phyloP scores from a whole-genome alignment of 192 early-diverging fungal species.

The Lobosporangium transversale region DNA sequence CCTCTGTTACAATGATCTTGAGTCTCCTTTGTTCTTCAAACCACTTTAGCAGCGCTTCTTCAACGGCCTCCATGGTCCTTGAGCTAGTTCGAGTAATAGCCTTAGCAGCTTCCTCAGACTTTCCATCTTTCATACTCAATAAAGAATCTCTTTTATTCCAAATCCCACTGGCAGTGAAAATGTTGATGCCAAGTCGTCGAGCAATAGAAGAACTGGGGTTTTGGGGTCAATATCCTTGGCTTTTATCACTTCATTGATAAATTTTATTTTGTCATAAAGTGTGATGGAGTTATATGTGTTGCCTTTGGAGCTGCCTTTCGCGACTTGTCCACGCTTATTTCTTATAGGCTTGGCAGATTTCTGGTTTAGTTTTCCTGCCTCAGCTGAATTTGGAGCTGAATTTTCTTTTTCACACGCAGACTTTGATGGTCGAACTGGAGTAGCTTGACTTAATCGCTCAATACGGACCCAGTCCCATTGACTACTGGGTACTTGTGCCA shows the following conservation, averaged over 20 bases:
- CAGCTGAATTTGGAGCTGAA: neutral
- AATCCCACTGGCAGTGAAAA: neutral
- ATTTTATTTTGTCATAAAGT: neutral
- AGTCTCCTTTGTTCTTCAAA: neutral
- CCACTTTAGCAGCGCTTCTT: neutral
- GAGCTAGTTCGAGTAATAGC: neutral
- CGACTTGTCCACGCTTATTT: neutral
- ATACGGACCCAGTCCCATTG: neutral
- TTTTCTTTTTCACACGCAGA: neutral
- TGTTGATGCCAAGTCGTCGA: neutral
- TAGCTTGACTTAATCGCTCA: conserved; percentile 1
- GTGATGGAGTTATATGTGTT: neutral
- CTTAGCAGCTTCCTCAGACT: no score
- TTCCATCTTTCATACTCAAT: neutral
- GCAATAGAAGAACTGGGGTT: neutral
- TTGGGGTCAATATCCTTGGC: neutral
- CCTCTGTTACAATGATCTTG: neutral
- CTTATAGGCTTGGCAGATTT: neutral
- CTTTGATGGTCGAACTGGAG: neutral
- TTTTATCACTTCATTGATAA: conserved; percentile 1
- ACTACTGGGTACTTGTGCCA: neutral
- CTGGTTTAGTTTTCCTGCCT: neutral
- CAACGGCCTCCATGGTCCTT: conserved; percentile 1
- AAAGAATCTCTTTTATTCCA: neutral
- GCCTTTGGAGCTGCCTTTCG: neutral